Percentiles rank a stretch among this genome's conserved stretches.
Evolutionary conservation across 805 yeast species (phyloP).

Genomic region (Yarrowia osloensis): DNA sequence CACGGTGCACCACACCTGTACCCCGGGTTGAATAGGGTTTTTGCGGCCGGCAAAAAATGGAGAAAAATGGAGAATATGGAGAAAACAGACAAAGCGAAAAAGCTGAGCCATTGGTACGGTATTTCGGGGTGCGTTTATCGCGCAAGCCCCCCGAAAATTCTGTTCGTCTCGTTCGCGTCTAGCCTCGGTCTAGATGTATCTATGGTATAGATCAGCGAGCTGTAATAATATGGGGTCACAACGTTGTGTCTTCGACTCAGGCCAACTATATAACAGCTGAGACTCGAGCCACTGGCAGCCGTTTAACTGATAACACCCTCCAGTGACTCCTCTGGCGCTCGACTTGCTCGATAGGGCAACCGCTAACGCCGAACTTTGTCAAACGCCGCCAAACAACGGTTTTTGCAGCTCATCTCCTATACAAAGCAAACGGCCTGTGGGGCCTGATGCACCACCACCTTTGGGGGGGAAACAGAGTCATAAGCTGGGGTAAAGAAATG

Average conservation of each 20-base stretch:
- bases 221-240: too few relatives aligned
- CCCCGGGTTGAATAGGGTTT: constrained; percentile 28
- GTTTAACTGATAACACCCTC: too few relatives aligned
- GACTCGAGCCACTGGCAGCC: too few relatives aligned
- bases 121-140: constrained; percentile 2
- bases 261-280: too few relatives aligned
- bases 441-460: neutral
- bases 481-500: neutral
- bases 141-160: neutral
- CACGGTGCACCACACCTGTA: constrained; percentile 4
- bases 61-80: neutral
- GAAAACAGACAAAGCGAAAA: neutral
- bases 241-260: too few relatives aligned
- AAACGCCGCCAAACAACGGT: constrained; percentile 9
- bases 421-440: constrained; percentile 18
- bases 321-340: neutral
- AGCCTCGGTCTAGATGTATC: neutral
- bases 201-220: too few relatives aligned
- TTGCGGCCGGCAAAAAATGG: neutral
- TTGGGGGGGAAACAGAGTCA: neutral
- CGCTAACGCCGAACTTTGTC: constrained; percentile 12
- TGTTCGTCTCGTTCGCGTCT: too few relatives aligned
- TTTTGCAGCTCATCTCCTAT: constrained; percentile 5
- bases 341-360: neutral
- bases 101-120: neutral